A percentile compares a stretch with the other conserved stretches of the same genome.
Evolutionary conservation across 1,284 basidiomycete species (phyloP).

Genomic region (Ganoderma resinaceum): DNA sequence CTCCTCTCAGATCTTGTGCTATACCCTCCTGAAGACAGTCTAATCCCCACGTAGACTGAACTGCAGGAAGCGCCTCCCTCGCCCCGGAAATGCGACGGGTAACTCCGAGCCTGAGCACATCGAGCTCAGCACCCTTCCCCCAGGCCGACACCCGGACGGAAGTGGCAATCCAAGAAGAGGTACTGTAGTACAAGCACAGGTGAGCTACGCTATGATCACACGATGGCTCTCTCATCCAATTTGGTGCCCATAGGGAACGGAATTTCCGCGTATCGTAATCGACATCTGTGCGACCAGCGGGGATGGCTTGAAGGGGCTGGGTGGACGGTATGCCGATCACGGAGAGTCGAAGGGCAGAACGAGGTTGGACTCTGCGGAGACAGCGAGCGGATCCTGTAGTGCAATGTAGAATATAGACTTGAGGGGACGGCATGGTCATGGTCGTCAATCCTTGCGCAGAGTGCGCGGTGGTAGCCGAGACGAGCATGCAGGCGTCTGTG

Average conservation of each 20-base stretch:
- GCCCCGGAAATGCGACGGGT: background rate
- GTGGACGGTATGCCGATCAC: background rate
- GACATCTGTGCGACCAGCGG: background rate
- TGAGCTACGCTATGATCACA: background rate
- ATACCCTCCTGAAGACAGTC: background rate
- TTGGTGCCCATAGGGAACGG: background rate
- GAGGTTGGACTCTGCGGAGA: background rate
- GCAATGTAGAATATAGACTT: background rate
- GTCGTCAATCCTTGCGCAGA: no score
- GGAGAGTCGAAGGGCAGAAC: background rate
- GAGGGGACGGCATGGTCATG: no score
- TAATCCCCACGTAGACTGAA: background rate
- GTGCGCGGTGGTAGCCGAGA: no score
- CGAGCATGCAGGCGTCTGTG: no score
- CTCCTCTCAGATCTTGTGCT: background rate
- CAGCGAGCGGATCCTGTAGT: background rate
- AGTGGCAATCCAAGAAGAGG: background rate
- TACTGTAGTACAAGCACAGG: background rate
- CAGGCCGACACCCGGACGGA: background rate
- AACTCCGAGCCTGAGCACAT: background rate
- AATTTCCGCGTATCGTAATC: background rate
- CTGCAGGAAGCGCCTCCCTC: background rate
- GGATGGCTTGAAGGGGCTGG: background rate
- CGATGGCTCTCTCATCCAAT: background rate
- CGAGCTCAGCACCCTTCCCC: background rate